Evolutionary conservation across 148 eudicot species (phyloP).

Genomic region (Silene uniflora): DNA sequence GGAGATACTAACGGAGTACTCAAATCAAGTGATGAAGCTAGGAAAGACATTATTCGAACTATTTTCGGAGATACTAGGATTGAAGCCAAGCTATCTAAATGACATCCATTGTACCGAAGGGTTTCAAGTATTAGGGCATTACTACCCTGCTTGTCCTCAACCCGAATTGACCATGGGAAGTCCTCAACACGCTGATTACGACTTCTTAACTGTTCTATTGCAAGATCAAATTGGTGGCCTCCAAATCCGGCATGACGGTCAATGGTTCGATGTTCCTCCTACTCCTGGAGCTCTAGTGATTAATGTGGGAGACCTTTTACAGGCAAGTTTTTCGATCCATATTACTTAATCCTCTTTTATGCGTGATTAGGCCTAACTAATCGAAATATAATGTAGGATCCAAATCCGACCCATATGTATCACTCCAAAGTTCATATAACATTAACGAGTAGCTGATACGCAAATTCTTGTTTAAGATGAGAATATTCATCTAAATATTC

Average conservation of each 20-base stretch:
- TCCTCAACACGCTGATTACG: constrained; percentile 35
- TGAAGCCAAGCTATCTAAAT: constrained; percentile 25
- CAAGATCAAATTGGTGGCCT: constrained; percentile 51
- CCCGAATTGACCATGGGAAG: constrained; percentile 48
- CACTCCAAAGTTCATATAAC: too few relatives aligned
- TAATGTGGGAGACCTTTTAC: constrained; percentile 57
- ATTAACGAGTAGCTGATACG: neutral
- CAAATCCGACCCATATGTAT: too few relatives aligned
- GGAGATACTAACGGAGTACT: constrained; percentile 30
- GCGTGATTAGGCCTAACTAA: too few relatives aligned
- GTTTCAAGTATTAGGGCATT: constrained; percentile 26
- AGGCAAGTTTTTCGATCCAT: constrained; percentile 31
- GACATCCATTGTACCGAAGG: constrained; percentile 36
- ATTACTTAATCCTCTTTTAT: too few relatives aligned
- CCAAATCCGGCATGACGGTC: constrained; percentile 39
- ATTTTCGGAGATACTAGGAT: constrained; percentile 32
- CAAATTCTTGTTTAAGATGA: too few relatives aligned
- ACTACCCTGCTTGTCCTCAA: constrained; percentile 57
- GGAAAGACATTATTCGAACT: constrained; percentile 23
- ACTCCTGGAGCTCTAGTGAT: constrained; percentile 40
- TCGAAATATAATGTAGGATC: too few relatives aligned
- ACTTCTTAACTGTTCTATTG: constrained; percentile 37
- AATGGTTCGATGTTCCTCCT: constrained; percentile 47
- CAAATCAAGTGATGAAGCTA: constrained; percentile 23
- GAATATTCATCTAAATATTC: too few relatives aligned